Base-by-base conservation (phyloP, 345 rosid species). In the Pistacia atlantica region DNA sequence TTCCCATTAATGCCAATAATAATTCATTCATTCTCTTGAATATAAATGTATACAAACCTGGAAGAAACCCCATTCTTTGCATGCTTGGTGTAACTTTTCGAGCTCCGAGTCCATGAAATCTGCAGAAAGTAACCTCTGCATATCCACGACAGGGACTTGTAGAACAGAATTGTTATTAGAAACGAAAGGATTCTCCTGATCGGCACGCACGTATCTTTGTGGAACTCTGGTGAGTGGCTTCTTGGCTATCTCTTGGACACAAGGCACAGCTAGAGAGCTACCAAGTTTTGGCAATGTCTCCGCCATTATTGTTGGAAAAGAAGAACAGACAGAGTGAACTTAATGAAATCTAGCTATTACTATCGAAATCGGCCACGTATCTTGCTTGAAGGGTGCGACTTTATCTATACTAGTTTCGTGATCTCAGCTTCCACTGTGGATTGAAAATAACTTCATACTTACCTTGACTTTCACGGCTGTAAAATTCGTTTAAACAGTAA, bases 61-160 rank as follows among this genome's bases (percentile, higher is more conserved):
- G 70, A 77, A 77, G 71, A 80, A 77, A 38, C 83, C 83, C 83
- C 80, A 77, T 0, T 77, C 75, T 58, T 77, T 67, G 71, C 80
- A 80, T 17, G 80, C 80, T 20, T 4, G n/a, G 60, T 73, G 75
- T n/a, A 80, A 51, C 75, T 76, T 80, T 9, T 77, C 65, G 4
- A 76, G 74, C 75, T 72, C 83, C 13, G 69, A 28, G 6, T 80
- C 68, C 42, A 45, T 33, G 48, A 17, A 25, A 12, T 73, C 80
- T 16, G 18, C 38, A 0, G 75, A 62, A 28, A 69, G 59, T 71
- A 80, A 35, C 69, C 42, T 80, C 20, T 37, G 8, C 76, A 75
- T 56, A 51, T 80, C 77, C 56, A 80, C 37, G 68, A 71, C 73
- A 0, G 83, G 79, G 42, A 75, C 6, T 58, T 80, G 72, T 12